Evolutionary conservation across 2,329 filamentous ascomycete genomes (phyloP).

Genomic region (Ophiocordyceps unilateralis): DNA sequence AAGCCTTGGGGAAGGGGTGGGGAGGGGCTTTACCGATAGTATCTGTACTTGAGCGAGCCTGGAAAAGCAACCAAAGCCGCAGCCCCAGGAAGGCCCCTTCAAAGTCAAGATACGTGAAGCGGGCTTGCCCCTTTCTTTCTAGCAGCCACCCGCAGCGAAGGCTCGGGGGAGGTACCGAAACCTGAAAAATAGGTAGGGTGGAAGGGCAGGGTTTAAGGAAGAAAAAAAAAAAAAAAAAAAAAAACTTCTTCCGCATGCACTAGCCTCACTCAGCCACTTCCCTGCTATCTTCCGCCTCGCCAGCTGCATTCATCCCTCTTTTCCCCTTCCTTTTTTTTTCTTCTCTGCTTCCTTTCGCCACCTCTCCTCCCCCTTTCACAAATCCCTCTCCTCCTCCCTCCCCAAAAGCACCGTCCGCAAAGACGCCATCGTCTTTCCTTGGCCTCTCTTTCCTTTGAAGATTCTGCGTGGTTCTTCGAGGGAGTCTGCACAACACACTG

Average conservation of each 20-base stretch:
- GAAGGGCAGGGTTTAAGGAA: neutral
- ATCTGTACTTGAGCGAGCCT: too few species aligned
- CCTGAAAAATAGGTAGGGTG: too few species aligned
- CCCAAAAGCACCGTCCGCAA: constrained; percentile 11
- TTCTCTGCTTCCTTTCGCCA: constrained; percentile 10
- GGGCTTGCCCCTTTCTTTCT: neutral
- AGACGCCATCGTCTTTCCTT: constrained; percentile 20
- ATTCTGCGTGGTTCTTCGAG: constrained; percentile 24
- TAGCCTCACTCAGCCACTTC: neutral
- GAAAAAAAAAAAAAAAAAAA: neutral
- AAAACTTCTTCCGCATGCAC: neutral
- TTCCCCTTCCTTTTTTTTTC: constrained; percentile 6
- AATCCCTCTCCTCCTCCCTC: constrained; percentile 13
- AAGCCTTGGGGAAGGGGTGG: neutral
- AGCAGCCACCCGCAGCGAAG: neutral
- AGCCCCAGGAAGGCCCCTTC: neutral
- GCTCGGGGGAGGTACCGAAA: neutral
- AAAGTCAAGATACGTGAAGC: too few species aligned
- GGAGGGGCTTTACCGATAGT: neutral
- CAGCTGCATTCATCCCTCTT: constrained; percentile 1
- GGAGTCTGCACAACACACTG: constrained; percentile 16
- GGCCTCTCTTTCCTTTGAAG: constrained; percentile 26
- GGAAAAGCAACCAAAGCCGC: neutral
- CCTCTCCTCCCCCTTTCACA: constrained; percentile 17
- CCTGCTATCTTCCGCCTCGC: neutral